Base-by-base conservation (phyloP, 139 green algal species). In the Yamagishiella unicocca region DNA sequence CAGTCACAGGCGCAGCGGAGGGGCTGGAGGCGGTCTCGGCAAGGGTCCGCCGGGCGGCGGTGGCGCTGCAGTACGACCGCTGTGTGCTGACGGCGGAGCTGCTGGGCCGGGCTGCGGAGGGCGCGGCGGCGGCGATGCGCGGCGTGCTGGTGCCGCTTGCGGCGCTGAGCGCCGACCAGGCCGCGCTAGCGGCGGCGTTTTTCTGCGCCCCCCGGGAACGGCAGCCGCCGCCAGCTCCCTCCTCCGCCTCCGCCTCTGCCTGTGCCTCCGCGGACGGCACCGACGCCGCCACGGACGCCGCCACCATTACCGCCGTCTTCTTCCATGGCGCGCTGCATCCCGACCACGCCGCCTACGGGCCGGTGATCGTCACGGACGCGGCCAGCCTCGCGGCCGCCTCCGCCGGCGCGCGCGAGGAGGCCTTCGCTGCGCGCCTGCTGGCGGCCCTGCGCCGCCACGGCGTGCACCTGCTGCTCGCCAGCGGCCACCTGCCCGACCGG, bases 71-170 rank as follows among this genome's bases (percentile, higher is more conserved):
- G n/a, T 46, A 35, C 38, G 61, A 75, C 4, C 79, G 79, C 1
- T 75, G 79, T 42, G 40, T 85, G 40, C 42, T 85, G 61, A 75
- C 79, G 5, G 27, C 24, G 17, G 79, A 85, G 58, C n/a, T 85
- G 42, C 25, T 71, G 40, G 79, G 79, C n/a, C 27, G 40, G 43
- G 9, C 38, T 14, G 17, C 61, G 27, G 78, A 31, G 61, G 42
- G 1, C 5, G 38, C 78, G 14, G 58, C 55, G 8, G 55, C 33
- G 42, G 33, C 54, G 38, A 31, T 75, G 61, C 61, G 79, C 29
- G 79, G 79, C 58, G 61, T 85, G 12, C 35, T 53, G 14, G 79
- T 85, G 42, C 79, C 79, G 61, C 79, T 85, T 38, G 58, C 79
- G 1, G 14, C 79, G 29, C 61, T 85, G 27, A 85, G 79, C 61